Evolutionary conservation across 2,329 filamentous ascomycete genomes (phyloP).

Genomic region (Trichoderma sp.): DNA sequence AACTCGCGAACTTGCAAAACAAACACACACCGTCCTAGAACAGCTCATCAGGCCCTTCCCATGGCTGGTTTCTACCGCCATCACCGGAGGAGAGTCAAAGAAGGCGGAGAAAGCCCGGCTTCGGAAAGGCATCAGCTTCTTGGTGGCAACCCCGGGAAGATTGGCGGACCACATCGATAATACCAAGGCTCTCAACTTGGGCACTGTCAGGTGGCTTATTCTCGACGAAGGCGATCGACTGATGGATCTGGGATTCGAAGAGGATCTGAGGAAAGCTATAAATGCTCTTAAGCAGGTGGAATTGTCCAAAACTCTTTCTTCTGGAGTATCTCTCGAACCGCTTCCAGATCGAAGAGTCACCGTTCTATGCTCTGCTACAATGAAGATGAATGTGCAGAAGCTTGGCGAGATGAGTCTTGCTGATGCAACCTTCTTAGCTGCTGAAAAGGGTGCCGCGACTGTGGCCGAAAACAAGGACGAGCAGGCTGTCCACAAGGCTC

Average conservation of each 20-base stretch:
- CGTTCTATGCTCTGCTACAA: slow-evolving; percentile 90
- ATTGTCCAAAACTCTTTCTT: slow-evolving; percentile 60
- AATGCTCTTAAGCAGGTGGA: slow-evolving; percentile 69
- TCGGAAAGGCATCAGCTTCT: slow-evolving; percentile 90
- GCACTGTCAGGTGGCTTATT: slow-evolving; percentile 88
- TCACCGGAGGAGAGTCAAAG: slow-evolving; percentile 68
- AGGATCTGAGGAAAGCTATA: slow-evolving; percentile 88
- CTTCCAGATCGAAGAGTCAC: slow-evolving; percentile 79
- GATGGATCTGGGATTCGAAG: slow-evolving; percentile 97
- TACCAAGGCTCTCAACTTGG: slow-evolving; percentile 84
- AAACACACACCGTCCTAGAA: slow-evolving; percentile 86
- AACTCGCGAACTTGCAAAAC: slow-evolving; percentile 90
- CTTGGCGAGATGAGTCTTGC: slow-evolving; percentile 94
- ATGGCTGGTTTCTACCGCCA: slow-evolving; percentile 91
- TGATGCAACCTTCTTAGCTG: slow-evolving; percentile 84
- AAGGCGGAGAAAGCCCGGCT: slow-evolving; percentile 89
- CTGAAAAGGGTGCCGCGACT: slow-evolving; percentile 55
- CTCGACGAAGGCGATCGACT: slow-evolving; percentile 96
- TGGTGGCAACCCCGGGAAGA: slow-evolving; percentile 91
- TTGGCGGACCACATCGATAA: slow-evolving; percentile 90
- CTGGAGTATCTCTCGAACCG: slow-evolving; percentile 58
- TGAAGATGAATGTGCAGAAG: slow-evolving; percentile 96
- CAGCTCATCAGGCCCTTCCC: slow-evolving; percentile 84
- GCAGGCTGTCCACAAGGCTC: slow-evolving; percentile 69
- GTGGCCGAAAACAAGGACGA: slow-evolving; percentile 48